Percentiles rank a stretch among this genome's conserved stretches.
Evolutionary conservation across 164 flowering plant species (phyloP).

Genomic region (Vitis rupestris): DNA sequence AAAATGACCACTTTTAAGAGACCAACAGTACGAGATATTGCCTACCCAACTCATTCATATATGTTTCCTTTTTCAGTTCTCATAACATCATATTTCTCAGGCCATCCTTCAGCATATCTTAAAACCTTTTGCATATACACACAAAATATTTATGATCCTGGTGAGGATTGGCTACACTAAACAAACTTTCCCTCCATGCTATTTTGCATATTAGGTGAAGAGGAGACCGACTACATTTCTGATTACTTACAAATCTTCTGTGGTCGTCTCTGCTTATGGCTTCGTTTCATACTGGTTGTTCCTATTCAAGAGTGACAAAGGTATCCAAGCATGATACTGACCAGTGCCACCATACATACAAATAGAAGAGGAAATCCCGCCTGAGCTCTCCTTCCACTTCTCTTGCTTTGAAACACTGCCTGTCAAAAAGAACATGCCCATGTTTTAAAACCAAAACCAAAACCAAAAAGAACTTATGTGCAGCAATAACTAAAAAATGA

Average conservation of each 20-base stretch:
- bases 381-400: conserved; percentile 33
- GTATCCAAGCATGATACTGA: conserved; percentile 54
- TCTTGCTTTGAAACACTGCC: conserved; percentile 40
- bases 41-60: no score
- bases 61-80: no score
- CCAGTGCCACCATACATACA: conserved; percentile 61
- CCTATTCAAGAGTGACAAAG: conserved; percentile 21
- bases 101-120: no score
- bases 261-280: not conserved
- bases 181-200: no score
- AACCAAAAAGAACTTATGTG: not conserved
- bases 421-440: conserved; percentile 20
- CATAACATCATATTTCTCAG: no score
- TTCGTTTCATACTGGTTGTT: not conserved
- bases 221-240: not conserved
- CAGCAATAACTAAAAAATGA: no score
- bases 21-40: no score
- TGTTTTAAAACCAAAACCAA: not conserved
- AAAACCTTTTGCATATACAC: no score
- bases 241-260: not conserved
- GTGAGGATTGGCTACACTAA: no score
- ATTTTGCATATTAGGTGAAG: no score
- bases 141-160: no score
- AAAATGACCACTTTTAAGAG: no score
- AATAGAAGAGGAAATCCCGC: conserved; percentile 74